Evolutionary conservation across 306 rosid genomes (phyloP), one percentile per base, ranked within the genome.

Genomic region (Vigna radiata): DNA sequence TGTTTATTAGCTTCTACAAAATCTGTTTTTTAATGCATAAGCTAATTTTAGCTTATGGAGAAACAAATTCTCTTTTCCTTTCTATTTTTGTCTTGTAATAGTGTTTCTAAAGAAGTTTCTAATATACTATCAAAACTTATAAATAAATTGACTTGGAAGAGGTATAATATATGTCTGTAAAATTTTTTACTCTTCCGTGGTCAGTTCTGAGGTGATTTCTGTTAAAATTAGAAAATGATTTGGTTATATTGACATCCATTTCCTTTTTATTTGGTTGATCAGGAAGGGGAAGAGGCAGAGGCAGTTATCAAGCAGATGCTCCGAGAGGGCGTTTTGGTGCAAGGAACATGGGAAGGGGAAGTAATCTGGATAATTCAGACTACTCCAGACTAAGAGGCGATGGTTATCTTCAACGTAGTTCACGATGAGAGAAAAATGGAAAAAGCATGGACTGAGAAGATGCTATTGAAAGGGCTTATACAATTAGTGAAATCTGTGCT

Each of bases 271-370:
- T 13, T 67, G 23, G 68, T 19, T 56, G 52, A 72, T 61, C 89
- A 88, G 97, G 98, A 82, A 80, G 96, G 77, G 98, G 98, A 56
- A 89, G 96, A 82, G 95, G 89, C 48, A 82, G 98, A 82, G 86
- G 91, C 17, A 52, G 86, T 77, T 89, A 88, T 83, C 97, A 50
- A 77, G 72, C 88, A 17, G 96, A 89, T 17, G 82, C 97, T 59
- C 84, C 96, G 8, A 84, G 97, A 77, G 98, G 97, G 11, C 92
- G 93, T 21, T 89, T 87, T 77, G 93, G 95, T 21, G 86, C 74
- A 59, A 87, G 97, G 49, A 49, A 88, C 76, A 70, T 70, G 33
- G 93, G 93, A 78, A 83, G 96, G 85, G 96, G 93, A 62, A 62
- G 75, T 73, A 75, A 83, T 77, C 91, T 82, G 86, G 96, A 91